Conservation (phyloP, 805 yeast species). For the Vanderwaltozyma yarrowii region DNA sequence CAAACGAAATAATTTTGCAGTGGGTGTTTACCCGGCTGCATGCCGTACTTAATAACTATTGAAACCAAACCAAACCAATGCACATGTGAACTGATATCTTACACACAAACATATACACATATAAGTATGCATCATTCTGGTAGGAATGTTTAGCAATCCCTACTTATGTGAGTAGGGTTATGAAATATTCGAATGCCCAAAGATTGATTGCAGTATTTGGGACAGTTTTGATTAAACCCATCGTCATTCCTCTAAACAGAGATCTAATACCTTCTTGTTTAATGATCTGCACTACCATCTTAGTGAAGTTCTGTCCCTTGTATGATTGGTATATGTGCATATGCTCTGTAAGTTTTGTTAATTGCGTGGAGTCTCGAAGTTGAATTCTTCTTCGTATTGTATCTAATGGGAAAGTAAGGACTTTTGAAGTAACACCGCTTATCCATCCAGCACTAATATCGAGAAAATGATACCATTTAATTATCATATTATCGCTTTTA, state of each 20-base stretch:
- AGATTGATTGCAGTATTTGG: conserved; percentile 61
- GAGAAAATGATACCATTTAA: conserved; percentile 19
- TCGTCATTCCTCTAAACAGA: conserved; percentile 58
- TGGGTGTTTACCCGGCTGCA: too few species aligned
- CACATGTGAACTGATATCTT: too few species aligned
- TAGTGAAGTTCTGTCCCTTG: conserved; percentile 15
- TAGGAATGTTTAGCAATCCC: too few species aligned
- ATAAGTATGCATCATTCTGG: too few species aligned
- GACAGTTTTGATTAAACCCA: conserved; percentile 64
- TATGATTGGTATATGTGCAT: conserved; percentile 8
- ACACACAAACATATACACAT: too few species aligned
- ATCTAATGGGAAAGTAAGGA: conserved; percentile 75
- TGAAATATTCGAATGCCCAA: conserved; percentile 41
- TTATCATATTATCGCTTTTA: background rate
- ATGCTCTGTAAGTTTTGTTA: conserved; percentile 12
- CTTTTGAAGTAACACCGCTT: conserved; percentile 72
- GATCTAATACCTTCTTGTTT: conserved; percentile 50
- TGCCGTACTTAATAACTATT: too few species aligned
- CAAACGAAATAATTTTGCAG: too few species aligned
- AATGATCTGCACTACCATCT: conserved; percentile 31
- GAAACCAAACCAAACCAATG: too few species aligned
- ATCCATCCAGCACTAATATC: conserved; percentile 54
- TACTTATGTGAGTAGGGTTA: too few species aligned
- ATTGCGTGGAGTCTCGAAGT: conserved; percentile 22
- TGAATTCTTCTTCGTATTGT: conserved; percentile 71